Base-by-base conservation (phyloP, 2,329 filamentous ascomycete genomes). In the Akanthomyces lecanii region DNA sequence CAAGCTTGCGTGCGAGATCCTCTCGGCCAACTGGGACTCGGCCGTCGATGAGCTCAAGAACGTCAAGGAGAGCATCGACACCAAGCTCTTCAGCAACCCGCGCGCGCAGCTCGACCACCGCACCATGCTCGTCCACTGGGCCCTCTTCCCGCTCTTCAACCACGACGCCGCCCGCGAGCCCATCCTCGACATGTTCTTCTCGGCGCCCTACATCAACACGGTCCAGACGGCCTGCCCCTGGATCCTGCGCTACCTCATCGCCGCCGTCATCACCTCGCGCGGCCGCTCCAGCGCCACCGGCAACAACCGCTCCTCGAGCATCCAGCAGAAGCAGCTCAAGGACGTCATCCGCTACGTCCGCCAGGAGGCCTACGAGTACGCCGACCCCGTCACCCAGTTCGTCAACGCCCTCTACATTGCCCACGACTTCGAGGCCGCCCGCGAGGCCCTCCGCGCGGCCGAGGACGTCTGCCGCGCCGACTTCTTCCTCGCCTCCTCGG, bases 141-240 rank as follows among this genome's bases (percentile, higher is more conserved):
- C 91, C 52, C 88, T 99, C 66, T 99, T 98, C 86, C 94, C 95
- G 66, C 93, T 97, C 81, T 99, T 98, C 86, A 98, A 99, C 87
- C 89, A 91, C 81, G 94, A 98, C 72, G 84, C 87, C 68, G 91
- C 92, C 64, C 92, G 94, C 73, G 95, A 99, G 74, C 86, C 87
- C 70, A 85, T 99, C 71, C 91, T 95, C 73, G 95, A 99, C 71
- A 88, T 98, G 76, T 95, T 97, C 85, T 98, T 99, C 86, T 96
- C 90, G 67, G 90, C 93, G 67, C 86, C 92, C 71, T 99, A 92
- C 84, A 99, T 99, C 87, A 99, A 98, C 86, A 98, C 94, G 71
- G 97, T 99, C 77, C 95, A 99, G 85, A 97, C 95, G 64, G 90
- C 88, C 71, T 97, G 92, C 83, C 94, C 95, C 7, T 99, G 95